These are phyloP conservation scores for Solanum clarkiae DNA, from an alignment of 257 asterid genomes.

Conservation along the genomic window DNA sequence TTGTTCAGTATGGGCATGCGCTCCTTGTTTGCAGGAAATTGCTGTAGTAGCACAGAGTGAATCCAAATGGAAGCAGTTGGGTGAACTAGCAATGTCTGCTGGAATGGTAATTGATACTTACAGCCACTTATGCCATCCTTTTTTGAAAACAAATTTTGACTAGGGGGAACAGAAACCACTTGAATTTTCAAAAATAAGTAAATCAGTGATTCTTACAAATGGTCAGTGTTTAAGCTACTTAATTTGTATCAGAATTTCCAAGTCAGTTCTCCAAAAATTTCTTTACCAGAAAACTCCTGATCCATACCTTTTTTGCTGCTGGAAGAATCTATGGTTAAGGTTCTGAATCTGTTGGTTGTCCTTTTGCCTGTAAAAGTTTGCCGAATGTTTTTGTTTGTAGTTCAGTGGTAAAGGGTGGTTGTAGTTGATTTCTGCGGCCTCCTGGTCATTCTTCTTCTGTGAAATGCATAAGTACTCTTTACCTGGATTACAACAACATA, in stretches of 20 bases:
- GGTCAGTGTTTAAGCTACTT: neutral
- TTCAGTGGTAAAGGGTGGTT: neutral
- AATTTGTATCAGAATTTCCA: neutral
- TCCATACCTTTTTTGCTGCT: neutral
- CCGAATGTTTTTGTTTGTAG: neutral
- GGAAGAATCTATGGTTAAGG: neutral
- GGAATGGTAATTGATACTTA: conserved; percentile 55
- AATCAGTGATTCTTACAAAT: neutral
- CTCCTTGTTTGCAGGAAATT: conserved; percentile 53
- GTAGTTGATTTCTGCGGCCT: neutral
- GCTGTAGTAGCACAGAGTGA: conserved; percentile 70
- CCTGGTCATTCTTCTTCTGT: neutral
- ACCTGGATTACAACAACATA: neutral
- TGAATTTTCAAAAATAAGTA: neutral
- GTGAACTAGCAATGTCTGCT: conserved; percentile 88
- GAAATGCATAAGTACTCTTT: neutral
- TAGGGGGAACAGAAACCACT: neutral
- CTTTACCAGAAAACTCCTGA: neutral
- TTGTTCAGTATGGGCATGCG: neutral
- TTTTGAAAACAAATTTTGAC: neutral
- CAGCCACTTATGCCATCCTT: neutral
- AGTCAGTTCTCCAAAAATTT: neutral
- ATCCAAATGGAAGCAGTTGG: conserved; percentile 96
- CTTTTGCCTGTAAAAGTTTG: neutral
- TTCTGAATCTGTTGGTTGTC: neutral